A percentile compares a stretch with the other conserved stretches of the same genome.
phyloP scores from a whole-genome alignment of 2,329 filamentous ascomycete genomes.

The Nigrospora oryzae region DNA sequence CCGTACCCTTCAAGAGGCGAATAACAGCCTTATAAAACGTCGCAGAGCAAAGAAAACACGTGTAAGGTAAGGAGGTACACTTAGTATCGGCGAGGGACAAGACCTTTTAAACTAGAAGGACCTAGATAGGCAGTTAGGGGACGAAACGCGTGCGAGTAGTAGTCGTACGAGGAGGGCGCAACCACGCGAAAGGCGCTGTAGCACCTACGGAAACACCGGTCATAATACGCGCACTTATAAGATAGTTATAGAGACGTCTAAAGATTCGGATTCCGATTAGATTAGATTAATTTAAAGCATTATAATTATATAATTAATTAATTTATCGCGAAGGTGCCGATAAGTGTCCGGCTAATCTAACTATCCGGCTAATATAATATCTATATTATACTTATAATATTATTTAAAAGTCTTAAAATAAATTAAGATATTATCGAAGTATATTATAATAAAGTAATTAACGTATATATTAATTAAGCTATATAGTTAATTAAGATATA shows the following conservation, averaged over 20 bases:
- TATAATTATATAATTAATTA: background rate
- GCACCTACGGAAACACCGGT: background rate
- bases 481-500: too few relatives aligned
- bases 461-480: too few relatives aligned
- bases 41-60: background rate
- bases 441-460: too few relatives aligned
- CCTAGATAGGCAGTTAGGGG: background rate
- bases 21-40: background rate
- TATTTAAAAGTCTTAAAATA: too few relatives aligned
- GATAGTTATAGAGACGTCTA: background rate
- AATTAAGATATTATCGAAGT: too few relatives aligned
- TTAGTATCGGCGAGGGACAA: background rate
- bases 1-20: background rate
- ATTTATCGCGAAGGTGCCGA: too few relatives aligned
- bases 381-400: too few relatives aligned
- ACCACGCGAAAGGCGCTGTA: background rate
- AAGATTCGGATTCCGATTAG: background rate
- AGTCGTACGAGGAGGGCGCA: background rate
- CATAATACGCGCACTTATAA: background rate
- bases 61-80: background rate
- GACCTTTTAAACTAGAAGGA: background rate
- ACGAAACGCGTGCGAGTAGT: background rate
- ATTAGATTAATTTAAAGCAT: background rate
- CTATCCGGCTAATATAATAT: too few relatives aligned
- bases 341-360: too few relatives aligned